Evolutionary conservation across 768 basidiomycete species (phyloP).

Genomic region (Suillus brevipes): DNA sequence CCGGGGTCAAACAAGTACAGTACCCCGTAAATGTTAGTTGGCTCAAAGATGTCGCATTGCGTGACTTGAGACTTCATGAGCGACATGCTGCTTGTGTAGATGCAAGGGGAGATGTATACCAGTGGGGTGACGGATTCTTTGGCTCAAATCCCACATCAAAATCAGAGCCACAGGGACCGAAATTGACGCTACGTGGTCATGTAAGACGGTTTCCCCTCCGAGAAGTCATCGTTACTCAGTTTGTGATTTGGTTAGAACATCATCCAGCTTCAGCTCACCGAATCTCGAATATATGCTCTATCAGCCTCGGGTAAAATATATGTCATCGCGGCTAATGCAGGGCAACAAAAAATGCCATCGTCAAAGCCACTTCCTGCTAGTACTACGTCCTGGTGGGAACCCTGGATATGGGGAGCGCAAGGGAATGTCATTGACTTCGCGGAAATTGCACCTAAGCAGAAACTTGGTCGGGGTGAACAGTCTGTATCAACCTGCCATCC

Average conservation of each 20-base stretch:
- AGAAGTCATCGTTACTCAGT: neutral
- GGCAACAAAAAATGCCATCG: conserved; percentile 45
- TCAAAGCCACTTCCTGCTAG: conserved; percentile 44
- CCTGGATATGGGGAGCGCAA: conserved; percentile 55
- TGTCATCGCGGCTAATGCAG: conserved; percentile 54
- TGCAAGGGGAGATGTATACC: conserved; percentile 76
- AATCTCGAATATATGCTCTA: conserved; percentile 70
- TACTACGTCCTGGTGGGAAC: conserved; percentile 58
- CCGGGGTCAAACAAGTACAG: conserved; percentile 43
- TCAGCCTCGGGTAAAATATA: conserved; percentile 78
- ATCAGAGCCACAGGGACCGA: conserved; percentile 38
- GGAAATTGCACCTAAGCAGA: conserved; percentile 59
- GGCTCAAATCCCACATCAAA: conserved; percentile 27
- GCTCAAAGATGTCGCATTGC: conserved; percentile 68
- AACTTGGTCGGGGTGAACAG: conserved; percentile 67
- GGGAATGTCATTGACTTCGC: conserved; percentile 53
- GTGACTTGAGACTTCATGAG: conserved; percentile 69
- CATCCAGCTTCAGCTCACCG: conserved; percentile 57
- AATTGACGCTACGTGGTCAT: conserved; percentile 62
- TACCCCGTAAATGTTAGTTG: conserved; percentile 53
- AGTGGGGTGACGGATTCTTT: conserved; percentile 76
- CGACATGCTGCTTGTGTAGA: conserved; percentile 76
- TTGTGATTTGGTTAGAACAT: conserved; percentile 55
- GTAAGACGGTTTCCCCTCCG: conserved; percentile 34
- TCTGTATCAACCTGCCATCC: conserved; percentile 30